Percentiles rank a stretch among this genome's conserved stretches.
Evolutionary conservation across 225 moss, liverwort and hornwort genomes (phyloP).

Genomic region (Thuidium tamariscinum): DNA sequence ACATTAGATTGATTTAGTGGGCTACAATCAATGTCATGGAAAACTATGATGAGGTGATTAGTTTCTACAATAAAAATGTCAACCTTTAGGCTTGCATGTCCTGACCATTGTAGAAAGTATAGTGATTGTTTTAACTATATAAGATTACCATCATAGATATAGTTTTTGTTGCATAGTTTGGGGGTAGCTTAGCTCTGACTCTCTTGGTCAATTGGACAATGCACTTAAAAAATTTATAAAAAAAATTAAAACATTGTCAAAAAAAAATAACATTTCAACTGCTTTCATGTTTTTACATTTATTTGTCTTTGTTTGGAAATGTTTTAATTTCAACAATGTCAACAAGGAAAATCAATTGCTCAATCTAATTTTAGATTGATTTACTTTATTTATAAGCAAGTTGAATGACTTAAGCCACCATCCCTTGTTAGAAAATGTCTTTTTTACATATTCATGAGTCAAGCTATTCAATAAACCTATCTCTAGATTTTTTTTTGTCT

Average conservation of each 20-base stretch:
- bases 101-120: not conserved
- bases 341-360: fast-evolving
- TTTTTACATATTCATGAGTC: not conserved
- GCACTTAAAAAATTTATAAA: not conserved
- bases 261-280: not conserved
- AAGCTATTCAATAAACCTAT: not conserved
- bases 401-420: not conserved
- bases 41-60: not conserved
- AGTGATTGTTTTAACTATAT: too few species aligned
- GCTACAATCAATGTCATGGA: not conserved
- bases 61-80: too few species aligned
- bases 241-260: not conserved
- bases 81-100: too few species aligned
- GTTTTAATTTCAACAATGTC: not conserved
- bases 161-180: not conserved
- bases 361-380: fast-evolving
- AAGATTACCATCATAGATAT: not conserved
- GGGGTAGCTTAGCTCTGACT: not conserved
- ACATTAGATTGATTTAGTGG: too few species aligned
- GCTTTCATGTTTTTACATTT: not conserved
- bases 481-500: not conserved
- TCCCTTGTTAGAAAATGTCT: fast-evolving
- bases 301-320: not conserved
- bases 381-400: not conserved
- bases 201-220: fast-evolving